Conservation (phyloP, 805 yeast species). For the Groenewaldozyma salmanticensis region DNA sequence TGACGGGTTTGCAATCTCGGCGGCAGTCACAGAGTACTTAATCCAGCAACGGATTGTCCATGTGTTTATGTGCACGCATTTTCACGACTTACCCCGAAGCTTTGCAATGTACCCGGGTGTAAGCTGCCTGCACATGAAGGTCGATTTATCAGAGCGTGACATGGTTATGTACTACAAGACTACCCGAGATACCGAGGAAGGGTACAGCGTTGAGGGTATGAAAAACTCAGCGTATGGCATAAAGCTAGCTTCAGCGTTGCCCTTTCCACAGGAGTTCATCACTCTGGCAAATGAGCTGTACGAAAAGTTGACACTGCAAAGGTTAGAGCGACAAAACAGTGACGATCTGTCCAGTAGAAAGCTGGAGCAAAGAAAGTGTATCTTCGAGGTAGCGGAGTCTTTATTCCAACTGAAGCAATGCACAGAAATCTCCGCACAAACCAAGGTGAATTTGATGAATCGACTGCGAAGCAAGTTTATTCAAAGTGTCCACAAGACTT, state of each 20-base stretch:
- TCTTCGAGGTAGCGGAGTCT: background rate
- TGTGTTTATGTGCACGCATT: background rate
- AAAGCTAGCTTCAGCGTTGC: background rate
- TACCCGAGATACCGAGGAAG: background rate
- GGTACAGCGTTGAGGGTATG: too few relatives aligned
- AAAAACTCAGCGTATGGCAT: background rate
- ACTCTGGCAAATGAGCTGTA: background rate
- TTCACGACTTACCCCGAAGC: background rate
- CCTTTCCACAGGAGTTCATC: background rate
- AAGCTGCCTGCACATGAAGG: background rate
- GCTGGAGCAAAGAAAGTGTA: background rate
- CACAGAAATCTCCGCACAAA: too few relatives aligned
- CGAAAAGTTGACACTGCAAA: background rate
- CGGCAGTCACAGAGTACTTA: background rate
- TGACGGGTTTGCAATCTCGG: slow-evolving; percentile 79
- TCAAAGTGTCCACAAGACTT: background rate
- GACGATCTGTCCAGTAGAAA: background rate
- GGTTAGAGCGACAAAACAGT: too few relatives aligned
- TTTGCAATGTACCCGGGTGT: background rate
- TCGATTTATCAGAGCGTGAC: background rate
- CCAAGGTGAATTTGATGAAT: background rate
- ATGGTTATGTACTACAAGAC: background rate
- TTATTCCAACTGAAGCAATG: background rate
- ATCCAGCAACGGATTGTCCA: background rate
- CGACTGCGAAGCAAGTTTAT: background rate